Evolutionary conservation across 768 basidiomycete species (phyloP).

Genomic region (Cyathus striatus): DNA sequence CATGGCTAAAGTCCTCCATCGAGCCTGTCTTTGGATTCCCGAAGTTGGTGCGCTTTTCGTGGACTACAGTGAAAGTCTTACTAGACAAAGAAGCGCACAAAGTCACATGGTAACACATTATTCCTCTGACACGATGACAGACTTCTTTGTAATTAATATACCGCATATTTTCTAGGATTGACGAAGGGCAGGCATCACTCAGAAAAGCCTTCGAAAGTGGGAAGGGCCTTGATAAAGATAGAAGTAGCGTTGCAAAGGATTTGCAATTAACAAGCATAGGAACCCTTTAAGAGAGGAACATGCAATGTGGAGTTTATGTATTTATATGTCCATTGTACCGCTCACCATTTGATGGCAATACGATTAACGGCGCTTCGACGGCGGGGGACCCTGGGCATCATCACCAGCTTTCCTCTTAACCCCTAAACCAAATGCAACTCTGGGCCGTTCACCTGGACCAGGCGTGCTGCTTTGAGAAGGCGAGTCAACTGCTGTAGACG

Average conservation of each 20-base stretch:
- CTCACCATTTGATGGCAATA: neutral
- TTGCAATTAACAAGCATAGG: conserved; percentile 67
- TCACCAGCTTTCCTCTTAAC: conserved; percentile 76
- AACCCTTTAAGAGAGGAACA: conserved; percentile 27
- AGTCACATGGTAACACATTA: conserved; percentile 65
- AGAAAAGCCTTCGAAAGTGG: conserved; percentile 69
- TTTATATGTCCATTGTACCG: neutral
- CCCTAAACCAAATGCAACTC: conserved; percentile 73
- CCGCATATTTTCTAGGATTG: conserved; percentile 59
- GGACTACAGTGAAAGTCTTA: conserved; percentile 86
- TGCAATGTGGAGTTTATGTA: neutral
- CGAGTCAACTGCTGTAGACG: conserved; percentile 46
- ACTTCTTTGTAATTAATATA: conserved; percentile 3
- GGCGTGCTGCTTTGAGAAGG: conserved; percentile 52
- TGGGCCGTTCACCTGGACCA: conserved; percentile 60
- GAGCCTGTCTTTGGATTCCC: conserved; percentile 93
- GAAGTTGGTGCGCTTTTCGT: conserved; percentile 86
- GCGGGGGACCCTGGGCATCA: conserved; percentile 62
- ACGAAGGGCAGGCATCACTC: conserved; percentile 77
- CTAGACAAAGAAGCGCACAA: conserved; percentile 77
- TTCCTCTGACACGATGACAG: too few species aligned
- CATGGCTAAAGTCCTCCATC: conserved; percentile 72
- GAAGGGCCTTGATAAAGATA: conserved; percentile 70
- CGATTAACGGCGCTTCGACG: conserved; percentile 50
- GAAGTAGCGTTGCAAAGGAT: conserved; percentile 68